Conservation (phyloP, 1,139 yeast species). For the Taiozyma sp. region DNA sequence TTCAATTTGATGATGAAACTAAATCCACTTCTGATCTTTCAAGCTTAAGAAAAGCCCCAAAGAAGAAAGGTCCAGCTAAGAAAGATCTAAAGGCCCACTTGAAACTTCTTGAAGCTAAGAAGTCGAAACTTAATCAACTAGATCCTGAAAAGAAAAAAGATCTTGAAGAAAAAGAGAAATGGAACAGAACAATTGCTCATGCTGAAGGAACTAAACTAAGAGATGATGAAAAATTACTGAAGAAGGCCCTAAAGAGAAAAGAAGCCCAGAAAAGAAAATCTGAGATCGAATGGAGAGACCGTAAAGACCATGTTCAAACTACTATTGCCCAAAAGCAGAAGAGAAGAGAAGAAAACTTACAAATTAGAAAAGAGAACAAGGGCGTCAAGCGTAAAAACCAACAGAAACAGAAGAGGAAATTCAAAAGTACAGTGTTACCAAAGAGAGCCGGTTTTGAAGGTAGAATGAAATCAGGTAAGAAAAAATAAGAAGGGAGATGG, state of each 20-base stretch:
- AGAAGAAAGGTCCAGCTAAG: conserved; percentile 77
- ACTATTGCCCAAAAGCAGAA: conserved; percentile 71
- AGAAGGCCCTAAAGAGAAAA: conserved; percentile 80
- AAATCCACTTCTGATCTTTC: conserved; percentile 74
- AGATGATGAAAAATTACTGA: conserved; percentile 85
- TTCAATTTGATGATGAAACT: conserved; percentile 79
- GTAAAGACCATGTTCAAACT: conserved; percentile 74
- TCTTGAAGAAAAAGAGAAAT: conserved; percentile 66
- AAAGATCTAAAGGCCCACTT: conserved; percentile 85
- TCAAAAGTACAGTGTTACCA: conserved; percentile 42
- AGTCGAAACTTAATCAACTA: conserved; percentile 54
- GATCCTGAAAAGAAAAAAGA: conserved; percentile 61
- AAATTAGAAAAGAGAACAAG: conserved; percentile 75
- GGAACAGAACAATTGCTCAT: conserved; percentile 81
- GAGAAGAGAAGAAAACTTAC: conserved; percentile 86
- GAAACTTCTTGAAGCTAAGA: conserved; percentile 68
- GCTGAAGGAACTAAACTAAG: conserved; percentile 87
- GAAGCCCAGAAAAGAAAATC: conserved; percentile 77
- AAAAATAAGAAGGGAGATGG: neutral
- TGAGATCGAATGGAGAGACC: conserved; percentile 82
- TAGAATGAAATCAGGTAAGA: conserved; percentile 12
- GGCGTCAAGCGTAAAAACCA: conserved; percentile 68
- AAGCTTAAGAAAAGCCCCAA: conserved; percentile 51
- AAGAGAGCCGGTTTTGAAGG: conserved; percentile 48
- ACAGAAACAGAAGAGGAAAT: conserved; percentile 60